Conservation (phyloP, 805 yeast genomes). For the Wickerhamiella cacticola region DNA sequence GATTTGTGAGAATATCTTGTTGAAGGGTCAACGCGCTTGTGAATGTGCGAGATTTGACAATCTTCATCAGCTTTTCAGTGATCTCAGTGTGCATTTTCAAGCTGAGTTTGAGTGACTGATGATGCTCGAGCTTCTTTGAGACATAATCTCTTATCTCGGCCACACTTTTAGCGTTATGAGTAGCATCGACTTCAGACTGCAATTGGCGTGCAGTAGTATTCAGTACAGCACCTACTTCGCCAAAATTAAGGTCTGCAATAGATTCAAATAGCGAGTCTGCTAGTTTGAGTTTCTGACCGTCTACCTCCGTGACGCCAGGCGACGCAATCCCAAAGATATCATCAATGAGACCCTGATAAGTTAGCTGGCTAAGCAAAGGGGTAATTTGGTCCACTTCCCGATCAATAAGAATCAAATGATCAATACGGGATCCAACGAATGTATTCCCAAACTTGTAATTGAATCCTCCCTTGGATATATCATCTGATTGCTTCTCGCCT, state of each 20-base stretch:
- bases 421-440: constrained; percentile 28
- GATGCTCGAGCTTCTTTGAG: constrained; percentile 42
- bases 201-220: constrained; percentile 59
- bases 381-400: constrained; percentile 64
- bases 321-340: constrained; percentile 45
- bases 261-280: constrained; percentile 23
- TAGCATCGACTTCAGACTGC: constrained; percentile 53
- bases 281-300: constrained; percentile 11
- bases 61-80: constrained; percentile 51
- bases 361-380: constrained; percentile 60
- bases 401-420: constrained; percentile 67
- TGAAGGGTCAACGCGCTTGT: constrained; percentile 26
- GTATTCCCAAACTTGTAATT: constrained; percentile 25
- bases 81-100: constrained; percentile 61
- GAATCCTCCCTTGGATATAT: constrained; percentile 18
- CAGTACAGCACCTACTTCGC: constrained; percentile 60
- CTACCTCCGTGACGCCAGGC: constrained; percentile 25
- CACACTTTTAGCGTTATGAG: constrained; percentile 45
- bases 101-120: constrained; percentile 56
- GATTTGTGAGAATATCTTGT: constrained; percentile 54
- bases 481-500: constrained; percentile 26
- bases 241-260: constrained; percentile 60
- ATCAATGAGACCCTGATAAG: constrained; percentile 71
- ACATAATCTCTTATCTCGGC: constrained; percentile 64
- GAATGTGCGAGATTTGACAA: constrained; percentile 31